A percentile compares a stretch with the other conserved stretches of the same genome.
phyloP scores from a whole-genome alignment of 495 filamentous ascomycete species.

The Trichoderma parareesei region DNA sequence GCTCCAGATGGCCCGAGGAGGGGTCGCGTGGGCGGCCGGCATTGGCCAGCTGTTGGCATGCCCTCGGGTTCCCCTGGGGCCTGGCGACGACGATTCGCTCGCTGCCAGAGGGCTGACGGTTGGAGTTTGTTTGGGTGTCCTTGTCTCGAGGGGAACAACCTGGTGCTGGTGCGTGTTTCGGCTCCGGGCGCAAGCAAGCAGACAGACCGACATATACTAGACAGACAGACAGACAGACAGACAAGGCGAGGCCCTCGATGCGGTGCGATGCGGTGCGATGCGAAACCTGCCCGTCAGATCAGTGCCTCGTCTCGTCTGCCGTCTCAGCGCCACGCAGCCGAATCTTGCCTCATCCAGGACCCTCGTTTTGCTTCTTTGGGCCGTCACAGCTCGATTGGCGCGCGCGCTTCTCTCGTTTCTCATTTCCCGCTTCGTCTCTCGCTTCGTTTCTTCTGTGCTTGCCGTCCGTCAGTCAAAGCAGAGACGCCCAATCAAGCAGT shows the following conservation, averaged over 20 bases:
- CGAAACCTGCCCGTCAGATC: background rate
- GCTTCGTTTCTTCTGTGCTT: background rate
- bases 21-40: constrained; percentile 38
- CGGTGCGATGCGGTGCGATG: too few relatives aligned
- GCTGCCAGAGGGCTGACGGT: too few relatives aligned
- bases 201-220: too few relatives aligned
- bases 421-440: background rate
- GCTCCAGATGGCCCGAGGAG: constrained; percentile 33
- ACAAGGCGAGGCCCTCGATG: too few relatives aligned
- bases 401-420: background rate
- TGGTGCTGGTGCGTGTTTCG: too few relatives aligned
- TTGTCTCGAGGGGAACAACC: too few relatives aligned
- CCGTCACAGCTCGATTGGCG: background rate
- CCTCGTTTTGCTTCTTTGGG: background rate
- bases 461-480: background rate
- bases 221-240: background rate
- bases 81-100: too few relatives aligned
- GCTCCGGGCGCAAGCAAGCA: too few relatives aligned
- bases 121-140: too few relatives aligned
- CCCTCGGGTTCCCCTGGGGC: background rate
- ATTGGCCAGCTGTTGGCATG: constrained; percentile 24
- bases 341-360: background rate
- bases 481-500: background rate
- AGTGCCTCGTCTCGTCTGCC: too few relatives aligned
- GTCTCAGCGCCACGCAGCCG: background rate